phyloP scores from a whole-genome alignment of 2,329 filamentous ascomycete genomes.

The Beauveria sp. region DNA sequence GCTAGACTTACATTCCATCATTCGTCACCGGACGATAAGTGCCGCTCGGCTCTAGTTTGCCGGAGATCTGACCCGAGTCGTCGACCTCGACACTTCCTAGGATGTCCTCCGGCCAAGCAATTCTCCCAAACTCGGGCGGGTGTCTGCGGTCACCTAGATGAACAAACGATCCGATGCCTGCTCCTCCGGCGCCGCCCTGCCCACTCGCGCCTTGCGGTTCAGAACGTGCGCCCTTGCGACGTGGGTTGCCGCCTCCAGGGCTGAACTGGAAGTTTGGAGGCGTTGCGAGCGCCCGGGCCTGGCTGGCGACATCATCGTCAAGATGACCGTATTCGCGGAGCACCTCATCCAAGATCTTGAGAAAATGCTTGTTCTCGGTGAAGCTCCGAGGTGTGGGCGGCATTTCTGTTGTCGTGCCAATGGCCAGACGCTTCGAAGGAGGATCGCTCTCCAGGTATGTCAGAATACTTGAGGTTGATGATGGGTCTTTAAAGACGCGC shows the following conservation, averaged over 20 bases:
- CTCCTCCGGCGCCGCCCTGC: conserved; percentile 56
- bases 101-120: conserved; percentile 64
- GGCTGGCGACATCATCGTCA: conserved; percentile 47
- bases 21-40: conserved; percentile 59
- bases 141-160: conserved; percentile 58
- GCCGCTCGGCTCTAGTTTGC: conserved; percentile 50
- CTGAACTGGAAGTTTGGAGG: conserved; percentile 47
- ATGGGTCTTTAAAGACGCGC: conserved; percentile 50
- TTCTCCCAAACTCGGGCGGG: conserved; percentile 58
- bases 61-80: conserved; percentile 46
- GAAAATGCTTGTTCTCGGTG: conserved; percentile 49
- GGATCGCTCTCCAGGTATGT: conserved; percentile 52
- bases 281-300: conserved; percentile 53
- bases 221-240: conserved; percentile 19
- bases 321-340: conserved; percentile 45
- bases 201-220: conserved; percentile 42
- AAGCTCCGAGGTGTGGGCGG: conserved; percentile 56
- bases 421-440: conserved; percentile 44
- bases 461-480: conserved; percentile 43
- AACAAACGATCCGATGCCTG: conserved; percentile 52
- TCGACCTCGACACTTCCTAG: conserved; percentile 61
- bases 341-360: conserved; percentile 51
- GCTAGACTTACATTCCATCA: conserved; percentile 54
- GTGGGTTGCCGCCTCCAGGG: conserved; percentile 43
- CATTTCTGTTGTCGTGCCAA: conserved; percentile 51